These are phyloP conservation scores for Hypoxylon cercidicola DNA, from an alignment of 495 filamentous ascomycete species.

Conservation along the genomic window DNA sequence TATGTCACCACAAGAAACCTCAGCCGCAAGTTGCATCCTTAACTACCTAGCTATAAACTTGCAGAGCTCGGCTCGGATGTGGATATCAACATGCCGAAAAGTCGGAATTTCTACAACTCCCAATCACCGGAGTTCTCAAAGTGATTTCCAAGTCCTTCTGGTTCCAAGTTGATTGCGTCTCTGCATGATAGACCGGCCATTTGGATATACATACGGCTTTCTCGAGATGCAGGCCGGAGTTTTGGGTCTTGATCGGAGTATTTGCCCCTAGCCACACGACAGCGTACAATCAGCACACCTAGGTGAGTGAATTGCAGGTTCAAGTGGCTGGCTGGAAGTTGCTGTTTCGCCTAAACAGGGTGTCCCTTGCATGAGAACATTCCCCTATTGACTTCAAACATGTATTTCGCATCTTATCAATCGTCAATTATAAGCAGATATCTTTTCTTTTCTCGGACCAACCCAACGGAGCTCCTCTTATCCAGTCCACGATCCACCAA, in stretches of 20 bases:
- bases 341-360: not conserved
- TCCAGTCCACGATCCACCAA: not conserved
- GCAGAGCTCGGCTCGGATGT: constrained; percentile 1
- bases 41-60: not conserved
- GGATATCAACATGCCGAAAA: not conserved
- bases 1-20: not conserved
- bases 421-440: not conserved
- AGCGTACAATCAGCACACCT: not conserved
- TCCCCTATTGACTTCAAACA: not conserved
- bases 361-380: not conserved
- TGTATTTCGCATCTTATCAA: not conserved
- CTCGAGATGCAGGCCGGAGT: not conserved
- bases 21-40: not conserved
- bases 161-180: not conserved
- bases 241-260: constrained; percentile 7
- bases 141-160: not conserved
- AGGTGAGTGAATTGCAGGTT: not conserved
- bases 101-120: constrained; percentile 8
- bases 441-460: constrained; percentile 5
- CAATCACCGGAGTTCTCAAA: constrained; percentile 12
- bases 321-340: not conserved
- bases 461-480: constrained; percentile 6
- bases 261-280: not conserved
- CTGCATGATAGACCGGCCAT: not conserved
- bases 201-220: constrained; percentile 2